Conservation (phyloP, 768 basidiomycete species). For the Boletus subcaerulescens region DNA sequence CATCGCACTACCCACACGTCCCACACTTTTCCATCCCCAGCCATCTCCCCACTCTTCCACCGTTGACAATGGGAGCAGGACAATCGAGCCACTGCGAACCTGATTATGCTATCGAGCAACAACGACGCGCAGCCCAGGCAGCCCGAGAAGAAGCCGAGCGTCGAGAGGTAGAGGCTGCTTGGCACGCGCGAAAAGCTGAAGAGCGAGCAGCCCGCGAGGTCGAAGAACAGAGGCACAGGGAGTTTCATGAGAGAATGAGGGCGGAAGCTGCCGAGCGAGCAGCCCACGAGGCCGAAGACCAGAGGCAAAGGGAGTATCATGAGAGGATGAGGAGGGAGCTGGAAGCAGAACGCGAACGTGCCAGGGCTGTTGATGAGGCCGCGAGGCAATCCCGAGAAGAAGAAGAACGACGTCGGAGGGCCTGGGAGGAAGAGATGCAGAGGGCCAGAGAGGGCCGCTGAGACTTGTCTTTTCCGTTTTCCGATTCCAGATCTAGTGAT, state of each 20-base stretch:
- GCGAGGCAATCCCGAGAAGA: conserved; percentile 22
- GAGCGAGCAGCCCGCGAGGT: conserved; percentile 23
- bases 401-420: conserved; percentile 20
- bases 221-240: conserved; percentile 16
- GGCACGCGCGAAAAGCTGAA: conserved; percentile 18
- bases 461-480: too few species aligned
- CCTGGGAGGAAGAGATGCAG: conserved; percentile 18
- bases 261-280: too few species aligned
- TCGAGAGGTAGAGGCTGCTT: conserved; percentile 18
- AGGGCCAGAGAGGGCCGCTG: conserved; percentile 18
- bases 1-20: neutral
- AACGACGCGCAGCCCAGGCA: conserved; percentile 13
- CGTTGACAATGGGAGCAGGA: conserved; percentile 23
- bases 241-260: neutral
- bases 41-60: neutral
- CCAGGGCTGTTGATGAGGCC: conserved; percentile 20
- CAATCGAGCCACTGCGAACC: conserved; percentile 24
- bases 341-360: conserved; percentile 22
- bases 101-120: conserved; percentile 20
- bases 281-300: too few species aligned
- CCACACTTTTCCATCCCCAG: neutral
- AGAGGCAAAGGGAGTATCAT: too few species aligned
- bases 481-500: too few species aligned
- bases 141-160: conserved; percentile 21
- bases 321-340: conserved; percentile 13